Evolutionary conservation across 257 asterid species (phyloP).

Genomic region (Solanum ossicruentum): DNA sequence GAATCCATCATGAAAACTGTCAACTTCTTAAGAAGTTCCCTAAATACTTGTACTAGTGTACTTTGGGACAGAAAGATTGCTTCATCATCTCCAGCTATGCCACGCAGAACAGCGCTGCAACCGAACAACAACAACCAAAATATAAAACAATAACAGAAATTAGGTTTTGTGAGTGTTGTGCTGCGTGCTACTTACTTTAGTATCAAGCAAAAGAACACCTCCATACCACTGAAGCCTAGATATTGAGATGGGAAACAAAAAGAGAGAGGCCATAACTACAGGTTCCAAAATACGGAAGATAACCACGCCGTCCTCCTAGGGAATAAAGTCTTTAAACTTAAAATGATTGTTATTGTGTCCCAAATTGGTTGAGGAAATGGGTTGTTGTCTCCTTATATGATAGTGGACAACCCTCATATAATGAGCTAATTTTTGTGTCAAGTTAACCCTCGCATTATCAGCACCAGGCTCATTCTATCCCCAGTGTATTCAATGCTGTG

Average conservation of each 20-base stretch:
- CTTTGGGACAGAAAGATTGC: slow-evolving; percentile 40
- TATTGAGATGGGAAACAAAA: neutral
- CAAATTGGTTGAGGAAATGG: neutral
- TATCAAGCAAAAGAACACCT: neutral
- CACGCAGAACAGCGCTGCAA: slow-evolving; percentile 85
- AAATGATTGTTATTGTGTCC: neutral
- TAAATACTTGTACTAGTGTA: slow-evolving; percentile 33
- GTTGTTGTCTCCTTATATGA: neutral
- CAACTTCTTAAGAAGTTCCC: slow-evolving; percentile 49
- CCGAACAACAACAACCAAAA: slow-evolving; percentile 3
- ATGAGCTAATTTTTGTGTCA: neutral
- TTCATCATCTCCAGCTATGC: slow-evolving; percentile 43
- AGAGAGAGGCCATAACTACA: neutral
- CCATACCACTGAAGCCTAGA: neutral
- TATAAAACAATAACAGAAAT: neutral
- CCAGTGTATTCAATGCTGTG: neutral
- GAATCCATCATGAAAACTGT: slow-evolving; percentile 52
- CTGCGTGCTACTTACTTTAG: neutral
- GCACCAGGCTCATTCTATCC: neutral
- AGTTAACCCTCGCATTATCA: neutral
- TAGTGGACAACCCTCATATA: neutral
- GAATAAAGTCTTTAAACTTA: neutral
- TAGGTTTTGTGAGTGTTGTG: neutral
- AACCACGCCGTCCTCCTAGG: neutral
- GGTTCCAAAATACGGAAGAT: neutral